These are phyloP conservation scores for Teratosphaeria viscida DNA, from an alignment of 2,329 filamentous ascomycete species.

Conservation along the genomic window DNA sequence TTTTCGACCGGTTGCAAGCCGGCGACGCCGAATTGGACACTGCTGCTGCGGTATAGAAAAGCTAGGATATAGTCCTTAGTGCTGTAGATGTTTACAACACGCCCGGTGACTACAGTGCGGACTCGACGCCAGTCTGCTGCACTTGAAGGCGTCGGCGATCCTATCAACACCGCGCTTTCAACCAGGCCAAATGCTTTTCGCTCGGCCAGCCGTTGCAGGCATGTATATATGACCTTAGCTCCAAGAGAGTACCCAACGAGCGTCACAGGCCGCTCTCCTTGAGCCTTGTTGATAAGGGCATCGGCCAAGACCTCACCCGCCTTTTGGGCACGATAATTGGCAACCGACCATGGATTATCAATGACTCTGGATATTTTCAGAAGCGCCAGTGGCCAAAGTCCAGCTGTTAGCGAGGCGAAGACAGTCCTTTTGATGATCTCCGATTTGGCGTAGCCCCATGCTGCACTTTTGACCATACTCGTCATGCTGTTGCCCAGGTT, in stretches of 20 bases:
- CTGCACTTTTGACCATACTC: conserved; percentile 64
- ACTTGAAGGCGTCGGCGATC: conserved; percentile 65
- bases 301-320: conserved; percentile 32
- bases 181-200: conserved; percentile 73
- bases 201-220: conserved; percentile 64
- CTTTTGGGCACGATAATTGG: conserved; percentile 27
- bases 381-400: conserved; percentile 38
- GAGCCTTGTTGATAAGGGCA: conserved; percentile 31
- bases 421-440: conserved; percentile 59
- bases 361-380: conserved; percentile 34
- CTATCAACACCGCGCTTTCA: conserved; percentile 74
- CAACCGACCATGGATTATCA: conserved; percentile 32
- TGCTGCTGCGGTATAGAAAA: conserved; percentile 77
- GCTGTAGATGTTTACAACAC: conserved; percentile 80
- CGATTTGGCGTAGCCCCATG: conserved; percentile 66
- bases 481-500: conserved; percentile 71
- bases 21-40: conserved; percentile 71
- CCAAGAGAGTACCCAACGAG: conserved; percentile 32
- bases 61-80: conserved; percentile 79
- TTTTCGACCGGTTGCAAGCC: conserved; percentile 65
- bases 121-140: conserved; percentile 64
- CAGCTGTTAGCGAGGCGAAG: conserved; percentile 37
- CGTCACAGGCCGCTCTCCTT: conserved; percentile 31
- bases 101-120: conserved; percentile 66
- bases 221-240: conserved; percentile 62